Evolutionary conservation across 306 rosid species (phyloP).

Genomic region (Fragaria nilgerrensis): DNA sequence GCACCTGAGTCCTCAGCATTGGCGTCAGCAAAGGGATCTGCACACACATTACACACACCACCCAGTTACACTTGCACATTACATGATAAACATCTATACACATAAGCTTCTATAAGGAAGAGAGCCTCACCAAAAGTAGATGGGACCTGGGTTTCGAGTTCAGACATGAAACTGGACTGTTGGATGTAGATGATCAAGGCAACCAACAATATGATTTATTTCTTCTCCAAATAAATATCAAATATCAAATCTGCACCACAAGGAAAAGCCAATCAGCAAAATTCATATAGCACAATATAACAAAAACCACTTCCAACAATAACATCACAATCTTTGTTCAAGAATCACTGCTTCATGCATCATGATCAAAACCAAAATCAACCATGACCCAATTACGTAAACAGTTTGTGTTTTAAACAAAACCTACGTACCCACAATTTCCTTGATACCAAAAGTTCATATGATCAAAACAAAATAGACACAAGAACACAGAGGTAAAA

Average conservation of each 20-base stretch:
- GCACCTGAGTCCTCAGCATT: constrained; percentile 57
- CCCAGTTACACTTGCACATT: not conserved
- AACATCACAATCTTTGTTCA: not conserved
- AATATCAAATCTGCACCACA: constrained; percentile 19
- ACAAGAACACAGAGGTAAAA: not conserved
- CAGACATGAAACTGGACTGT: constrained; percentile 54
- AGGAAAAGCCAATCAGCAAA: not conserved
- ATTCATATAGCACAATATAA: not conserved
- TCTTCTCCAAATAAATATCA: not conserved
- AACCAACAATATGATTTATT: constrained; percentile 22
- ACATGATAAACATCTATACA: not conserved
- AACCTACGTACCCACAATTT: not conserved
- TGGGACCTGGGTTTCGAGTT: constrained; percentile 41
- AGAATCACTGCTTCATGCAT: not conserved
- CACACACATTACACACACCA: not conserved
- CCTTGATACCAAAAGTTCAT: not conserved
- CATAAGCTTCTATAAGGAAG: not conserved
- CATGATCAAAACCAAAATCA: not conserved
- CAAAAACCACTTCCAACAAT: not conserved
- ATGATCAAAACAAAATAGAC: not conserved
- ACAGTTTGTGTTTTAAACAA: too few relatives aligned
- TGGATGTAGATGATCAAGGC: constrained; percentile 25
- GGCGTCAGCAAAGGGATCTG: constrained; percentile 58
- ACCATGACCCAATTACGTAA: not conserved
- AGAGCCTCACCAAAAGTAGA: constrained; percentile 41